Conservation (phyloP, 192 early-diverging fungal species). For the Chytriomyces confervae region DNA sequence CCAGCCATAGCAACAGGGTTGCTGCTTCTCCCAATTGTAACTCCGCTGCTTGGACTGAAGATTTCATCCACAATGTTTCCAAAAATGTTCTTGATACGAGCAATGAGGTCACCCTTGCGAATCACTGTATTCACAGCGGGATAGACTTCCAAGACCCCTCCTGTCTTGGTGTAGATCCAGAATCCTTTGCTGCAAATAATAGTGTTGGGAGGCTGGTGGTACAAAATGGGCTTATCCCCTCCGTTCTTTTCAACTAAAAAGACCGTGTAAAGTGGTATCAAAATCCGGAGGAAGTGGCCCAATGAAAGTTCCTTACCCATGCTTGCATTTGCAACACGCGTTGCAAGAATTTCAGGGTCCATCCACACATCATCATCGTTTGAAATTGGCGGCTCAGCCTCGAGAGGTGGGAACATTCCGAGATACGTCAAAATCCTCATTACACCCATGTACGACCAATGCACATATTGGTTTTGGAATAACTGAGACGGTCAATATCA, state of each 20-base stretch:
- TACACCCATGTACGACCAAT: slow-evolving; percentile 70
- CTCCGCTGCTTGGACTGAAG: slow-evolving; percentile 78
- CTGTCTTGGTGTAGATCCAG: slow-evolving; percentile 88
- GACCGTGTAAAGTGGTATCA: not conserved
- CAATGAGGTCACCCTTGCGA: slow-evolving; percentile 82
- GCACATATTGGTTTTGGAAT: slow-evolving; percentile 85
- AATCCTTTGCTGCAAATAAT: slow-evolving; percentile 59
- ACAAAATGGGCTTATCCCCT: slow-evolving; percentile 7
- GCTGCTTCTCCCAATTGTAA: slow-evolving; percentile 78
- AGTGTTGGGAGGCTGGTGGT: slow-evolving; percentile 48
- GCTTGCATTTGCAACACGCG: not conserved
- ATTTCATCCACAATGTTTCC: slow-evolving; percentile 85
- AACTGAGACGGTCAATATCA: slow-evolving; percentile 14
- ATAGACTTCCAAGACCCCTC: slow-evolving; percentile 85
- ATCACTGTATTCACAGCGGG: slow-evolving; percentile 83
- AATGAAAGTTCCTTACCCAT: not conserved
- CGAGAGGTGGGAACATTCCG: slow-evolving; percentile 60
- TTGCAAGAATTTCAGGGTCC: slow-evolving; percentile 27
- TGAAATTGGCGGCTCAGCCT: slow-evolving; percentile 21
- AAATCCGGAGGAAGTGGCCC: not conserved
- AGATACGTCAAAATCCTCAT: slow-evolving; percentile 71
- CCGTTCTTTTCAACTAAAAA: not conserved
- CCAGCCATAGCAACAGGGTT: slow-evolving; percentile 89
- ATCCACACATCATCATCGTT: slow-evolving; percentile 27
- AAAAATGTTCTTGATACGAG: slow-evolving; percentile 86